phyloP scores from a whole-genome alignment of 1,284 basidiomycete genomes.

The Phellopilus nigrolimitatus region DNA sequence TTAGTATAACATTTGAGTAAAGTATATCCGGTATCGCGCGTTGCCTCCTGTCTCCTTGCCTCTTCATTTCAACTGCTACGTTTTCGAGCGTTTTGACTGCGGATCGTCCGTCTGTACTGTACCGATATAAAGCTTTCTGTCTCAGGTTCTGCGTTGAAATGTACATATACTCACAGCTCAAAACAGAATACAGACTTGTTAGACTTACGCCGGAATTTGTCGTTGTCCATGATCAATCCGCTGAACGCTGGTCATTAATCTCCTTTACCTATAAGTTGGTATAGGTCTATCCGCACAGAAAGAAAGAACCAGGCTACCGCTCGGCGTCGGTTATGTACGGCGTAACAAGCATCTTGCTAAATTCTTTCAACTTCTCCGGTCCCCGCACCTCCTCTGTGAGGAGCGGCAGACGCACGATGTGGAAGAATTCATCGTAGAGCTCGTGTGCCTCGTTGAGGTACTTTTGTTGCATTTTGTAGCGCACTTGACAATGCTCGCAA shows the following conservation, averaged over 20 bases:
- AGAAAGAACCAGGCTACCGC: slow-evolving; percentile 1
- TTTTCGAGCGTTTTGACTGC: not conserved
- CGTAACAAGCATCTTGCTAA: slow-evolving; percentile 81
- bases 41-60: not conserved
- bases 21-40: not conserved
- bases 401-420: slow-evolving; percentile 88
- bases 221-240: no score
- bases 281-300: no score
- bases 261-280: no score
- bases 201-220: no score
- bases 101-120: not conserved
- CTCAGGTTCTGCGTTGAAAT: not conserved
- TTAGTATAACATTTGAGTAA: not conserved
- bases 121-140: not conserved
- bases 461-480: slow-evolving; percentile 98
- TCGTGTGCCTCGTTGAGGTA: slow-evolving; percentile 93
- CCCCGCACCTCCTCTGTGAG: slow-evolving; percentile 97
- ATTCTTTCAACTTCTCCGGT: slow-evolving; percentile 87
- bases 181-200: no score
- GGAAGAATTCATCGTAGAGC: slow-evolving; percentile 96
- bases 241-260: no score
- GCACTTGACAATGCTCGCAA: slow-evolving; percentile 92
- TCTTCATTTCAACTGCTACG: not conserved
- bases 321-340: slow-evolving; percentile 41
- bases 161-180: no score